Evolutionary conservation across 139 green algal species (phyloP), one percentile per base, ranked within the genome.

Genomic region (Ettlia oleoabundans): DNA sequence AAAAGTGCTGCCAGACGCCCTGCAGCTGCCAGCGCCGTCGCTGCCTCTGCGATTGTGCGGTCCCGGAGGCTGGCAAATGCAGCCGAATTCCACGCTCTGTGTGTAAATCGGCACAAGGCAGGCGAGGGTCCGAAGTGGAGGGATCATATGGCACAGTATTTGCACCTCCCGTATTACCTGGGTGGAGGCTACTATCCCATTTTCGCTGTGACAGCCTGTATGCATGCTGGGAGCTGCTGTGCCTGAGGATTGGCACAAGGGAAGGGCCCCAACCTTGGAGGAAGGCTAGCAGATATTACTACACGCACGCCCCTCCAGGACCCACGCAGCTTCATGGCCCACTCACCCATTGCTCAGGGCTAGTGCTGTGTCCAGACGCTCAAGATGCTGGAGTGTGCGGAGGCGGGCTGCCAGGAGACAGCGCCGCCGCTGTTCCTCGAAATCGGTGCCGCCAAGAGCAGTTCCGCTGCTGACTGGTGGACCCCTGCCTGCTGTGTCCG

Each of bases 321-420:
- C n/a, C n/a, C n/a, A n/a, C n/a, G n/a, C n/a, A n/a, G n/a, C n/a
- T n/a, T n/a, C n/a, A n/a, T n/a, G n/a, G n/a, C 2, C 58, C 5
- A 18, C 78, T 77, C 42, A 86, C 83, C 83, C 68, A 4, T 40
- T 51, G 37, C 61, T 37, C 30, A 86, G 40, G 4, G 32, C 64
- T 30, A 82, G 32, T 9, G 53, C 18, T 0, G 83, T 87, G 47
- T 52, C 41, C 37, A 87, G 53, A 9, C 83, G 53, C 35, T 87
- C 78, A 4, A 53, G 24, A 9, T 84, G 83, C 78, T 86, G 77
- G 77, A 87, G 53, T 38, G 70, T 40, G 38, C 32, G 51, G 58
- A 87, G 55, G 51, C 83, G 68, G 19, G 32, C 26, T 13, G 4
- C 18, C 22, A 18, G 33, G 65, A 76, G 84, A 64, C 65, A 52